Evolutionary conservation across 139 green algal species (phyloP).

Genomic region (Eudorina sp.): DNA sequence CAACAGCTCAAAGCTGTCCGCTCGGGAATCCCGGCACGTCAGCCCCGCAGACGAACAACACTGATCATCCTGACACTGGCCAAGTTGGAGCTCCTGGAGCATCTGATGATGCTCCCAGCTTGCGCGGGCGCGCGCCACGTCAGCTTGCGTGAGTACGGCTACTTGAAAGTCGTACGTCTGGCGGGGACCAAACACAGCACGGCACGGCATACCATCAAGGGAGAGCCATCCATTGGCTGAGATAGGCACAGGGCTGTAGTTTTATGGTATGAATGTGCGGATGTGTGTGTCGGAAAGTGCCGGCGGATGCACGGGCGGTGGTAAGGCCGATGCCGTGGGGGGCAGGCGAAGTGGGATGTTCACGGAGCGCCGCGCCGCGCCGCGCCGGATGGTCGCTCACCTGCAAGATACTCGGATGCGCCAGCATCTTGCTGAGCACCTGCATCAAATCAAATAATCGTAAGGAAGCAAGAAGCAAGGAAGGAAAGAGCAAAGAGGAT

Average conservation of each 20-base stretch:
- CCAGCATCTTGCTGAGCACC: slow-evolving; percentile 30
- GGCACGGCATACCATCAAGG: not conserved
- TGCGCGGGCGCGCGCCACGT: not conserved
- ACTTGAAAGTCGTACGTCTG: slow-evolving; percentile 44
- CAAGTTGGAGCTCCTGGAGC: not conserved
- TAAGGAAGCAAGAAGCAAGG: too few species aligned
- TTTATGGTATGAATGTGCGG: too few species aligned
- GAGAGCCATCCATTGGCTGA: too few species aligned
- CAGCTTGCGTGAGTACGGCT: not conserved
- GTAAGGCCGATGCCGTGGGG: too few species aligned
- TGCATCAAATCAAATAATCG: too few species aligned
- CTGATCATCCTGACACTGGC: not conserved
- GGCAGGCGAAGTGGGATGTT: too few species aligned
- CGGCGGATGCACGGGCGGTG: too few species aligned
- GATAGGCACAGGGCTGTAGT: too few species aligned
- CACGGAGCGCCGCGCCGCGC: too few species aligned
- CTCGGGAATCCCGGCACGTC: not conserved
- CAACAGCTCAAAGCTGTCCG: slow-evolving; percentile 46
- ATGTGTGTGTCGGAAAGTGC: too few species aligned
- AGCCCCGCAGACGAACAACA: not conserved
- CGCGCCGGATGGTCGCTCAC: too few species aligned
- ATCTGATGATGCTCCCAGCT: slow-evolving; percentile 23
- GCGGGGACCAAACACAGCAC: not conserved
- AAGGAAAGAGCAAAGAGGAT: too few species aligned
- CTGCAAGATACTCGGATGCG: slow-evolving; percentile 31